These are phyloP conservation scores for Nothomitra cinnamomea DNA, from an alignment of 2,329 filamentous ascomycete genomes.

Conservation along the genomic window DNA sequence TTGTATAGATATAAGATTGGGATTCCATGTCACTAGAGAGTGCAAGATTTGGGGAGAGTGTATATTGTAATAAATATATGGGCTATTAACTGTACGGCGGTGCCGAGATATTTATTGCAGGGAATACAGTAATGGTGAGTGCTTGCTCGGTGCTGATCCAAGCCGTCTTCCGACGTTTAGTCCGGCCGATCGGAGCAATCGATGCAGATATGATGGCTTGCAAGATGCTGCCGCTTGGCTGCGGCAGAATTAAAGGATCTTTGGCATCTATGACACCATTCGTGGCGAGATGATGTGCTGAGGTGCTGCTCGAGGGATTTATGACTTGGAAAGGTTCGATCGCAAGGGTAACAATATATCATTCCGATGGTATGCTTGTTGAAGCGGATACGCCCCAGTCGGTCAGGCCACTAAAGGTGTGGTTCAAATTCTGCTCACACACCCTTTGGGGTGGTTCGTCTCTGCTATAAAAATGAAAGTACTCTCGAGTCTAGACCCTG, in stretches of 20 bases:
- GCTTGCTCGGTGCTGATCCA: not conserved
- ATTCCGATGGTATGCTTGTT: not conserved
- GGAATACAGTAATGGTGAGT: not conserved
- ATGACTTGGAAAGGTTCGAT: not conserved
- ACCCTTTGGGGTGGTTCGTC: not conserved
- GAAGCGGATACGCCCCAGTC: not conserved
- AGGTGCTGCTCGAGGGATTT: conserved; percentile 2
- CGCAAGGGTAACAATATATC: conserved; percentile 1
- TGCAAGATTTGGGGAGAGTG: not conserved
- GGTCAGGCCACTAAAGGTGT: not conserved
- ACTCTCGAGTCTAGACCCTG: not conserved
- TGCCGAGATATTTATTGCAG: not conserved
- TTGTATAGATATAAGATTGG: not conserved
- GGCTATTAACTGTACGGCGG: not conserved
- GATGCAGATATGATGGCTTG: not conserved
- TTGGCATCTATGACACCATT: not conserved
- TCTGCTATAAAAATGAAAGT: not conserved
- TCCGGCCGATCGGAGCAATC: not conserved
- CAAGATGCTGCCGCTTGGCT: not conserved
- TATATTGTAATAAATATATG: not conserved
- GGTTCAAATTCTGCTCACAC: not conserved
- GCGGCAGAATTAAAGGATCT: not conserved
- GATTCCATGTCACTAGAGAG: not conserved
- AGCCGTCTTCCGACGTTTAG: not conserved
- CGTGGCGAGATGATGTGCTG: not conserved